Evolutionary conservation across 2,329 filamentous ascomycete genomes (phyloP).

Genomic region (Colletotrichum acutatum): DNA sequence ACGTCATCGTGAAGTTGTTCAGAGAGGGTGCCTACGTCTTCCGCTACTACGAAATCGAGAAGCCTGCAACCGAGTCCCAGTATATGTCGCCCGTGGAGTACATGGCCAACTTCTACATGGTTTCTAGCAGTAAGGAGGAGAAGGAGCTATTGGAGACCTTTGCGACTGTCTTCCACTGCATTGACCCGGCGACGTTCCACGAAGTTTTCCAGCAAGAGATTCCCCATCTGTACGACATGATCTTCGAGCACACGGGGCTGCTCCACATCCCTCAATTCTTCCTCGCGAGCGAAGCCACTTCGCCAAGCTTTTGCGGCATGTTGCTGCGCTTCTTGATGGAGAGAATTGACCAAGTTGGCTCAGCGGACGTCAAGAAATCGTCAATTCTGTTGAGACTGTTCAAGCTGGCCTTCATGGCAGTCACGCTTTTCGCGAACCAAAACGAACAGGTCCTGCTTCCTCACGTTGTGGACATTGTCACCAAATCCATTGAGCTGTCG

Average conservation of each 20-base stretch:
- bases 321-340: constrained; percentile 97
- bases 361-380: constrained; percentile 89
- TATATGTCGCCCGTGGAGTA: constrained; percentile 89
- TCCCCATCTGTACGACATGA: constrained; percentile 95
- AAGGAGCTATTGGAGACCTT: constrained; percentile 98
- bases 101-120: constrained; percentile 94
- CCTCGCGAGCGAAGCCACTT: constrained; percentile 97
- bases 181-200: constrained; percentile 97
- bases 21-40: constrained; percentile 96
- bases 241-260: constrained; percentile 94
- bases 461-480: constrained; percentile 97
- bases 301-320: constrained; percentile 98
- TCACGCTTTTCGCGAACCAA: constrained; percentile 92
- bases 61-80: constrained; percentile 76
- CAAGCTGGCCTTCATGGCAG: constrained; percentile 99
- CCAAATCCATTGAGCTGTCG: constrained; percentile 95
- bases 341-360: constrained; percentile 93
- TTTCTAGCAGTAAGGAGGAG: constrained; percentile 93
- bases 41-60: constrained; percentile 94
- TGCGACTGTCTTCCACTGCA: constrained; percentile 97
- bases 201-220: constrained; percentile 99
- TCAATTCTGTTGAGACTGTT: constrained; percentile 94
- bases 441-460: constrained; percentile 97
- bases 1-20: constrained; percentile 96
- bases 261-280: constrained; percentile 98